Percentiles rank a stretch among this genome's conserved stretches.
Evolutionary conservation across 768 basidiomycete species (phyloP).

Genomic region (Pleurotus giganteus): DNA sequence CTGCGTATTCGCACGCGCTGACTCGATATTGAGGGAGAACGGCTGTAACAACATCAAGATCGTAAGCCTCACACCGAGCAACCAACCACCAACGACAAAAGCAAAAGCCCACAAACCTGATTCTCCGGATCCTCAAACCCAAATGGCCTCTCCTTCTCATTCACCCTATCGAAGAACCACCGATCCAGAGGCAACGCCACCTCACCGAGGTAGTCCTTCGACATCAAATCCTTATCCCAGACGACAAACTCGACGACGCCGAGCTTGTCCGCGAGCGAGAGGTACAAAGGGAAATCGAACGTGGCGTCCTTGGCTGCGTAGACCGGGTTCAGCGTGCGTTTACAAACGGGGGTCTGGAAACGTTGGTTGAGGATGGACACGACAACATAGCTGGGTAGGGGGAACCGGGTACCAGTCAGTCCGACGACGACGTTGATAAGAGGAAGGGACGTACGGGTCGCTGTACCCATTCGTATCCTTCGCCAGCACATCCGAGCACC

Average conservation of each 20-base stretch:
- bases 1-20: constrained; percentile 37
- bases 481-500: constrained; percentile 57
- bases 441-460: constrained; percentile 61
- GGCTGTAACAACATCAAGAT: constrained; percentile 22
- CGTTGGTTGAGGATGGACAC: constrained; percentile 58
- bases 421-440: neutral
- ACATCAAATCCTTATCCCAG: constrained; percentile 91
- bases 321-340: constrained; percentile 66
- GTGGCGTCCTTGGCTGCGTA: constrained; percentile 72
- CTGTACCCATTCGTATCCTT: constrained; percentile 70
- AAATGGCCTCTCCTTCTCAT: constrained; percentile 35
- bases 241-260: constrained; percentile 81
- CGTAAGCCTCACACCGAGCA: no score
- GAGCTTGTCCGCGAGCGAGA: constrained; percentile 68
- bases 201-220: constrained; percentile 95
- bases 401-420: neutral
- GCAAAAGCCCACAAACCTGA: constrained; percentile 44
- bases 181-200: constrained; percentile 72
- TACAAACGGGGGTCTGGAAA: constrained; percentile 73
- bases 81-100: no score
- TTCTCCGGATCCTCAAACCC: constrained; percentile 66
- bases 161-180: constrained; percentile 56
- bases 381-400: constrained; percentile 59
- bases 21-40: constrained; percentile 36
- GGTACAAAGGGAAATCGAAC: constrained; percentile 86